A percentile compares a stretch with the other conserved stretches of the same genome.
Conservation (phyloP, 1,139 yeast genomes). For the Torulaspora globosa region DNA sequence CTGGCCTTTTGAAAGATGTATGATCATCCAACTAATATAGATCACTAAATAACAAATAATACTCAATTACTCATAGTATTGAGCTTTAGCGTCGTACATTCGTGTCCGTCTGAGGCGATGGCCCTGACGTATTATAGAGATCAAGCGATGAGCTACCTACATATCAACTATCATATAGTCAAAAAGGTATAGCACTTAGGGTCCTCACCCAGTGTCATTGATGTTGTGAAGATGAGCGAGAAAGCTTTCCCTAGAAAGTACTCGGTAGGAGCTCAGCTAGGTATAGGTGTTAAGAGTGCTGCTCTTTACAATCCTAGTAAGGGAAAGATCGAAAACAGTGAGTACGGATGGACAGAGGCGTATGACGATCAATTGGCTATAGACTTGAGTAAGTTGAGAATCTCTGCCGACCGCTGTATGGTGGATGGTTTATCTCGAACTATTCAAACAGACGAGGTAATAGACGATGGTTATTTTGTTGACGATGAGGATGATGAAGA, state of each 20-base stretch:
- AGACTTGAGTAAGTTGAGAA: constrained; percentile 7
- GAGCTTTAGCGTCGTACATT: neutral
- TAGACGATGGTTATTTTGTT: constrained; percentile 45
- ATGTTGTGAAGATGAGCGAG: constrained; percentile 19
- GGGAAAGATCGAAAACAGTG: neutral
- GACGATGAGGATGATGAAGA: constrained; percentile 31
- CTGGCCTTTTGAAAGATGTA: neutral
- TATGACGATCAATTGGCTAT: constrained; percentile 9
- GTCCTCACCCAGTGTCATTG: constrained; percentile 2
- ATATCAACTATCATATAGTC: no score
- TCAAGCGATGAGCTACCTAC: constrained; percentile 6
- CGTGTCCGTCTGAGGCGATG: constrained; percentile 1
- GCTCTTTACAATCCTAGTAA: constrained; percentile 20
- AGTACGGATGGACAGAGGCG: constrained; percentile 9
- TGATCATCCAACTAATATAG: neutral
- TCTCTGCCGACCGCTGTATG: constrained; percentile 5
- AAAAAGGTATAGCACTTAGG: neutral
- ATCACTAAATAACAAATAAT: neutral
- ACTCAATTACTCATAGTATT: neutral
- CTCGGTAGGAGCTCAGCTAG: constrained; percentile 32
- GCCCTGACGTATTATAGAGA: neutral
- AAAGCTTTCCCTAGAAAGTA: constrained; percentile 20
- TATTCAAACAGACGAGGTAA: constrained; percentile 40
- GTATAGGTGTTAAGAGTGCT: constrained; percentile 29
- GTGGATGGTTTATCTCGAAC: constrained; percentile 20